phyloP scores from a whole-genome alignment of 495 filamentous ascomycete species.

The Parachaetomium inaequale region DNA sequence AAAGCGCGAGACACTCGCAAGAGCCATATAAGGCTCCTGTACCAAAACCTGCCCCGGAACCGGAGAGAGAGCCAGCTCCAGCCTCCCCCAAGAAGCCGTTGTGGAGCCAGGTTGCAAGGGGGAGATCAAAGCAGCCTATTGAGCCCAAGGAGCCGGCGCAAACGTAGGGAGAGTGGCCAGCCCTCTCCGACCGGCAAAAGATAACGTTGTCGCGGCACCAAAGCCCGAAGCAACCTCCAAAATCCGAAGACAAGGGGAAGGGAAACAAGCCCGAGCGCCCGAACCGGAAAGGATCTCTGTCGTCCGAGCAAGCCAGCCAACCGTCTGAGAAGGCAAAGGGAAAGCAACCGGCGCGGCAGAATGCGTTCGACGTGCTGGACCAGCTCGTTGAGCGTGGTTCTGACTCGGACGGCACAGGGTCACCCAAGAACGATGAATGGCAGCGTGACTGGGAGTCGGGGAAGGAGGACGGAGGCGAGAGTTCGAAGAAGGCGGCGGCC shows the following conservation, averaged over 20 bases:
- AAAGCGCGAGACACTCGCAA: too few relatives aligned
- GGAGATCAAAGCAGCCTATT: background rate
- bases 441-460: background rate
- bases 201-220: background rate
- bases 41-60: too few relatives aligned
- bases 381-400: background rate
- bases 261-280: background rate
- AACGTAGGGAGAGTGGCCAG: background rate
- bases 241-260: background rate
- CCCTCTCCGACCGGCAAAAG: background rate
- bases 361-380: background rate
- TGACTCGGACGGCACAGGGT: background rate
- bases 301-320: background rate
- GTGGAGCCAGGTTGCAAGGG: background rate
- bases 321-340: background rate
- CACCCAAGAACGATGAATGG: background rate
- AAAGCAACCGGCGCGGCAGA: background rate
- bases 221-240: background rate
- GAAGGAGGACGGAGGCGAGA: background rate
- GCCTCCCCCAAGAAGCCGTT: background rate
- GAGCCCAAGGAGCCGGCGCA: background rate
- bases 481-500: background rate
- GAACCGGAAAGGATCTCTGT: background rate
- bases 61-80: too few relatives aligned
- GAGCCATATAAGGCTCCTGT: too few relatives aligned